Base-by-base conservation (phyloP, 495 filamentous ascomycete genomes). In the Aspergillus haitiensis region DNA sequence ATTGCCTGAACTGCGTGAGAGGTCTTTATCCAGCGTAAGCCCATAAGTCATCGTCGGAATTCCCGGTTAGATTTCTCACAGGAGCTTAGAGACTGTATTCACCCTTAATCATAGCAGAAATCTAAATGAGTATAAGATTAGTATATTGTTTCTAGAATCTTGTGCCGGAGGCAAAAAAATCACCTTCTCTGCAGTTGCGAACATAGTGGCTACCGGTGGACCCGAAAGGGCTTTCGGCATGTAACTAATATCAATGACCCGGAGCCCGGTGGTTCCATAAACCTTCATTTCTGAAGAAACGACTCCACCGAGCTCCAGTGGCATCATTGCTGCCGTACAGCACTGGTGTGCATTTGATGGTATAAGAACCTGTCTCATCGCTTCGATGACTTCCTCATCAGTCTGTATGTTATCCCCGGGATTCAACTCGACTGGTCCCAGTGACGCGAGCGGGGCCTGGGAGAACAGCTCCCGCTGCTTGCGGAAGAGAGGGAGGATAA, bases 151-250 rank as follows among this genome's bases (percentile, higher is more conserved):
- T 27, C 21, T 27, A 27, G 21, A 27, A 27, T 27, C 1, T 1
- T 1, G 3, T 27, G 21, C 21, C 3, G 21, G 21, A 27, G 21
- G 21, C 21, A 27, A 27, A 3, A 27, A 27, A 27, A 27, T 27
- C 37, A 52, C 50, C 33, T 37, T 35, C 50, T 52, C 50, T n/a
- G 7, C 50, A 52, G 50, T 10, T n/a, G 50, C 50, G 37, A 36
- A 52, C 13, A 52, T 35, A 37, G 31, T 35, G 9, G 31, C 33
- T 32, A 52, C 37, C 6, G 50, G 50, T 13, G 31, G 50, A 8
- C 50, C 50, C 12, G 31, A 36, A 13, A 52, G 50, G 6, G 12
- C 31, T 13, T 36, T 18, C 9, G 50, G 50, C 12, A n/a, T 16
- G 33, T 37, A 13, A 35, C 31, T 37, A 32, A 37, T 18, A 35